Evolutionary conservation across 163 green algal species (phyloP), one percentile per base, ranked within the genome.

Genomic region (Chlorella variabilis): DNA sequence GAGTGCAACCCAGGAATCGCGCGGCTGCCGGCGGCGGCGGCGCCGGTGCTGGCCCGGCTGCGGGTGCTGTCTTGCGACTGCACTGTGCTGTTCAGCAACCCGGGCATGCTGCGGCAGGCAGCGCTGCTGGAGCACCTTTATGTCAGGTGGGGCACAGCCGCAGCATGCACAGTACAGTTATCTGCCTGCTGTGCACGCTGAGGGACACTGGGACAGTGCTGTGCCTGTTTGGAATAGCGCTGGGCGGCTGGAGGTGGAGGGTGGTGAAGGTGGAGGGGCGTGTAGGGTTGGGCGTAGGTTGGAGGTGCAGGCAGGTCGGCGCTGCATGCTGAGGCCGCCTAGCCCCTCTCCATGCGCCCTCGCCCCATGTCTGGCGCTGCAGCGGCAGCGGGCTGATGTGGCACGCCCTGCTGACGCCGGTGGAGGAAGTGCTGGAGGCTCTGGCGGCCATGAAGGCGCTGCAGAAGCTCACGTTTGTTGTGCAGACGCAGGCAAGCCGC

Each of bases 311-410:
- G n/a, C n/a, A n/a, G n/a, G n/a, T n/a, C n/a, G n/a, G n/a, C n/a
- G n/a, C n/a, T n/a, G n/a, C n/a, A n/a, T n/a, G n/a, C n/a, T n/a
- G n/a, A n/a, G n/a, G n/a, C n/a, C n/a, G n/a, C n/a, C n/a, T n/a
- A n/a, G n/a, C n/a, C n/a, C n/a, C n/a, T n/a, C n/a, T n/a, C n/a
- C n/a, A n/a, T n/a, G n/a, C n/a, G n/a, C n/a, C n/a, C n/a, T n/a
- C n/a, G n/a, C n/a, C n/a, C n/a, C n/a, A n/a, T n/a, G n/a, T n/a
- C n/a, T n/a, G n/a, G n/a, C n/a, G n/a, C n/a, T 36, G 62, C 62
- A 70, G 69, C 69, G 69, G 69, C 45, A 77, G 45, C 69, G 69
- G 69, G 29, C 45, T 77, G 45, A 75, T 77, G 69, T 77, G 69
- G 69, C 45, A 77, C 29, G 69, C 20, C 15, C 27, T 73, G 38